A percentile compares a stretch with the other conserved stretches of the same genome.
Evolutionary conservation across 1,284 basidiomycete species (phyloP).

Genomic region (Boletus hoseneyae): DNA sequence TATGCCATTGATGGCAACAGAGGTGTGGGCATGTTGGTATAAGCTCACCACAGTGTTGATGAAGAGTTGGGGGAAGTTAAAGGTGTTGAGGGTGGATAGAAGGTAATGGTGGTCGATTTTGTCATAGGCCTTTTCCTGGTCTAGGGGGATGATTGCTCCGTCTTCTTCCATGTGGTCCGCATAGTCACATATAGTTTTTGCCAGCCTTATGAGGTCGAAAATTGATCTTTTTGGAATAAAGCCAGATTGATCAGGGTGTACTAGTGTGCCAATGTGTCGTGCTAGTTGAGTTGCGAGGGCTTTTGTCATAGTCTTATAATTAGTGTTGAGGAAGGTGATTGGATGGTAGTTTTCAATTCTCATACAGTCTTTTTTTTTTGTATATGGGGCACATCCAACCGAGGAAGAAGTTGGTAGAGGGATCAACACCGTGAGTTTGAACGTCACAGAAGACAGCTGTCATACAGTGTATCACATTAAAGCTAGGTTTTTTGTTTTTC

Average conservation of each 20-base stretch:
- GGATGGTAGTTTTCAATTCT: slow-evolving; percentile 12
- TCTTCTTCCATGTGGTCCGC: slow-evolving; percentile 8
- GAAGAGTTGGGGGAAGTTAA: slow-evolving; percentile 7
- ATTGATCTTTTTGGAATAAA: slow-evolving; percentile 3
- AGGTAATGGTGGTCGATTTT: slow-evolving; percentile 16
- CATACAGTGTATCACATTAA: too few relatives aligned
- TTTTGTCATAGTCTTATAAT: slow-evolving; percentile 16
- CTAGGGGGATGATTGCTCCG: not conserved
- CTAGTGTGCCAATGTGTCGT: fast-evolving
- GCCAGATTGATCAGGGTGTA: slow-evolving; percentile 12
- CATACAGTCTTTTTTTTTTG: slow-evolving; percentile 9
- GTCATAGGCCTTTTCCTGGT: slow-evolving; percentile 20
- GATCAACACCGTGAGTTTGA: too few relatives aligned
- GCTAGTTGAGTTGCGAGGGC: not conserved
- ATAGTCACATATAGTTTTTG: slow-evolving; percentile 1
- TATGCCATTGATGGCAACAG: slow-evolving; percentile 36
- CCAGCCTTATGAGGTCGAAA: slow-evolving; percentile 8
- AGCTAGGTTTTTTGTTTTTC: too few relatives aligned
- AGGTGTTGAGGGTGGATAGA: not conserved
- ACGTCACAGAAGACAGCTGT: too few relatives aligned
- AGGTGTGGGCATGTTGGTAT: slow-evolving; percentile 32
- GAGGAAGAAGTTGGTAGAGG: not conserved
- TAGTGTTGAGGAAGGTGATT: slow-evolving; percentile 8
- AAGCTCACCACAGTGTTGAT: slow-evolving; percentile 33
- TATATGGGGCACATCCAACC: slow-evolving; percentile 14